A percentile compares a stretch with the other conserved stretches of the same genome.
Conservation (phyloP, 2,329 filamentous ascomycete genomes). For the Alternaria sp. region DNA sequence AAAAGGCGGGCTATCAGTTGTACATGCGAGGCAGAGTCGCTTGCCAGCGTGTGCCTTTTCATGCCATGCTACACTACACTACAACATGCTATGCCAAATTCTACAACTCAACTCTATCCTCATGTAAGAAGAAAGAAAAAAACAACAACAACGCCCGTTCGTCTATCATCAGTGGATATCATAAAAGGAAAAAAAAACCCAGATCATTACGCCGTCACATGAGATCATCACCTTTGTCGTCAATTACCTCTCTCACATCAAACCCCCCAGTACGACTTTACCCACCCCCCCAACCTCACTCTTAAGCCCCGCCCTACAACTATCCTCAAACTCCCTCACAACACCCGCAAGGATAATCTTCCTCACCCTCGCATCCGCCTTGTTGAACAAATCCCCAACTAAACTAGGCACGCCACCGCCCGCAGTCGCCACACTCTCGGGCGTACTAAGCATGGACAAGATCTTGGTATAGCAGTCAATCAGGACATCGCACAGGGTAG, state of each 20-base stretch:
- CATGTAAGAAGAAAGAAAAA: not conserved
- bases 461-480: constrained; percentile 91
- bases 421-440: constrained; percentile 57
- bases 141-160: not conserved
- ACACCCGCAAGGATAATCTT: constrained; percentile 89
- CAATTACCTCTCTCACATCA: constrained; percentile 64
- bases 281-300: constrained; percentile 85
- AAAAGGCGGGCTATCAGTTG: not conserved
- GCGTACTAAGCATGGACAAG: constrained; percentile 75
- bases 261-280: constrained; percentile 85
- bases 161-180: constrained; percentile 13
- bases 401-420: constrained; percentile 40
- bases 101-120: not conserved
- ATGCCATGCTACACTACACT: not conserved
- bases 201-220: constrained; percentile 7
- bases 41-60: not conserved
- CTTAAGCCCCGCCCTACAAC: constrained; percentile 76
- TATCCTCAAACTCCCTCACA: constrained; percentile 92
- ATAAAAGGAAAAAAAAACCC: not conserved
- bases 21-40: not conserved
- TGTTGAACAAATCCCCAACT: constrained; percentile 85
- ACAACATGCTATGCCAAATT: not conserved
- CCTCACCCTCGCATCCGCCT: constrained; percentile 83
- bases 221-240: not conserved
- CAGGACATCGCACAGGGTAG: constrained; percentile 91